Evolutionary conservation across 2,329 filamentous ascomycete species (phyloP).

Genomic region (Claviceps purpurea): DNA sequence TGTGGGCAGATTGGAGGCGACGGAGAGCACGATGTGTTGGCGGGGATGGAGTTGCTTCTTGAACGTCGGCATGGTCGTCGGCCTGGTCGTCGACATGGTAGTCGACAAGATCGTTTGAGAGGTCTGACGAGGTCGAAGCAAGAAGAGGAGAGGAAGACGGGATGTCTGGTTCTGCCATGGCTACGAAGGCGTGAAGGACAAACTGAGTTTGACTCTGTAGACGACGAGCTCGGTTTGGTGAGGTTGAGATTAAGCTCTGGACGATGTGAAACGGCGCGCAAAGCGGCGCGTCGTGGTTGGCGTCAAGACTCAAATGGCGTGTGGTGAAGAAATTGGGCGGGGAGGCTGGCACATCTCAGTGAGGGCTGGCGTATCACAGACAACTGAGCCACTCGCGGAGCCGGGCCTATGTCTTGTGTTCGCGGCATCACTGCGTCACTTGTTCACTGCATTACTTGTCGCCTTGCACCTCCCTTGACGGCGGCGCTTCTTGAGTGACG

Average conservation of each 20-base stretch:
- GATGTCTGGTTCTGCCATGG: conserved; percentile 7
- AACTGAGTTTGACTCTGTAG: background rate
- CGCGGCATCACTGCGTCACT: no score
- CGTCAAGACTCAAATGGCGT: background rate
- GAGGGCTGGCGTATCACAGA: background rate
- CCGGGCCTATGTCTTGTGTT: no score
- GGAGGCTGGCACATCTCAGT: background rate
- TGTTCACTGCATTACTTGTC: background rate
- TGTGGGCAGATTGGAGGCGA: conserved; percentile 64
- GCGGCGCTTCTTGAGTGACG: background rate
- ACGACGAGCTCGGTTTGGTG: background rate
- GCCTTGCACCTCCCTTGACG: background rate
- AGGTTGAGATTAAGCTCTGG: background rate
- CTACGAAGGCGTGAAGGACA: background rate
- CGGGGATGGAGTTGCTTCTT: conserved; percentile 42
- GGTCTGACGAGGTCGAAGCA: background rate
- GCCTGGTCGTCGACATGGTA: no score
- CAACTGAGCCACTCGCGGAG: background rate
- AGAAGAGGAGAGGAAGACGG: background rate
- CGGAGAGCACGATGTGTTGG: conserved; percentile 55
- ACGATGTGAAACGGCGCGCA: background rate
- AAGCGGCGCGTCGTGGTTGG: conserved; percentile 2
- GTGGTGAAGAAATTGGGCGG: background rate
- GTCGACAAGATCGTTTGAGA: conserved; percentile 16
- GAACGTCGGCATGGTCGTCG: conserved; percentile 27